Base-by-base conservation (phyloP, 83 land plant species). In the Picea mariana region DNA sequence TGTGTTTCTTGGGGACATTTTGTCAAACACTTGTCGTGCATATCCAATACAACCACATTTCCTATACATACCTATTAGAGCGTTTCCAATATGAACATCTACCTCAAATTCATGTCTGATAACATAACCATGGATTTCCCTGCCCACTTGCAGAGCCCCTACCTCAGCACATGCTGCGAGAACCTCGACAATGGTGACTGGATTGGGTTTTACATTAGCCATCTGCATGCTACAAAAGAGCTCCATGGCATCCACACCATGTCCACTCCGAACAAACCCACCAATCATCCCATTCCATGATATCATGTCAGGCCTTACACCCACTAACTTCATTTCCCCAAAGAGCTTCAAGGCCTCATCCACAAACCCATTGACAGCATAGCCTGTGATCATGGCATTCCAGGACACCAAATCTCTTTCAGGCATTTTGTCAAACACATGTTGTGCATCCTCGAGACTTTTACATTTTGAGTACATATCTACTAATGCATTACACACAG, bases 381-480 rank as follows among this genome's bases (percentile, higher is more conserved):
- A 88, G 63, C 87, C 94, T 15, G 90, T 86, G 31, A 92, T 87
- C 86, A 92, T 86, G 44, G 94, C 87, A 79, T 87, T 92, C 94
- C 94, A 92, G 27, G 92, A 90, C 1, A 92, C 90, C 12, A 84
- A 64, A 85, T 92, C 92, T 71, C 62, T 84, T 38, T 2, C 71
- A 47, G 83, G 86, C 90, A 88, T 90, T 34, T 55, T 68, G 6
- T 81, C 79, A 77, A 92, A 92, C 16, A 90, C 84, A 67, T 66
- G 77, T 62, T 78, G 61, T 60, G 94, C 85, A 55, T 79, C 79
- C 15, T 88, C 87, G 9, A 86, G 55, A 81, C 77, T 88, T 27
- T 88, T 90, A 47, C 85, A 80, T 76, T 90, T 90, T 42, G 82
- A 82, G 80, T 90, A 92, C 92, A 92, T 86, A 73, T 90, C 90